Percentiles rank a stretch among this genome's conserved stretches.
These are phyloP conservation scores for Plantago lanceolata DNA, from an alignment of 305 asterid species.

Conservation along the genomic window DNA sequence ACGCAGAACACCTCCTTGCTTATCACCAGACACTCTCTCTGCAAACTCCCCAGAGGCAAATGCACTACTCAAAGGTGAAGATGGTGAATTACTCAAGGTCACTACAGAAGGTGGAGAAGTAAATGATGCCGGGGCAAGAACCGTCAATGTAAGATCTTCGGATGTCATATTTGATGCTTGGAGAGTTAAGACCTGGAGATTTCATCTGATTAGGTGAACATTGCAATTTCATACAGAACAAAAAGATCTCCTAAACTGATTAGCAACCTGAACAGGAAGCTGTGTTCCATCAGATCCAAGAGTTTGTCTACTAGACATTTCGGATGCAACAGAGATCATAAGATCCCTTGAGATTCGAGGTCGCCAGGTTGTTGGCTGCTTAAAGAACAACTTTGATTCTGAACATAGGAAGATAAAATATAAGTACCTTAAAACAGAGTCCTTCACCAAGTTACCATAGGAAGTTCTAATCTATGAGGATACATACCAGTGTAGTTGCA, in stretches of 20 bases:
- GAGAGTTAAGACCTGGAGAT: slow-evolving; percentile 81
- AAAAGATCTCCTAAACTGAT: slow-evolving; percentile 23
- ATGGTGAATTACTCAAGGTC: slow-evolving; percentile 62
- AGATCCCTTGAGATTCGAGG: slow-evolving; percentile 89
- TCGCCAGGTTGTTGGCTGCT: slow-evolving; percentile 86
- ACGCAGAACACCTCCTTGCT: slow-evolving; percentile 32
- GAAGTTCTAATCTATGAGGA: slow-evolving; percentile 13
- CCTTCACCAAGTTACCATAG: slow-evolving; percentile 16
- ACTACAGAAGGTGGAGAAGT: slow-evolving; percentile 86
- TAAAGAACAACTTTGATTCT: slow-evolving; percentile 92
- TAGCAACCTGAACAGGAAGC: slow-evolving; percentile 86
- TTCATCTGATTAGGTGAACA: slow-evolving; percentile 30
- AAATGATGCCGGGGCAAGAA: slow-evolving; percentile 96
- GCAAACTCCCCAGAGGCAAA: slow-evolving; percentile 41
- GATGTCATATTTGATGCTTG: slow-evolving; percentile 93
- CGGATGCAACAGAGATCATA: slow-evolving; percentile 94
- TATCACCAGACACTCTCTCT: slow-evolving; percentile 36
- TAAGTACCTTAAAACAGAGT: slow-evolving; percentile 17
- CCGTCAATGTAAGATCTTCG: slow-evolving; percentile 79
- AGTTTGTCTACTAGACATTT: slow-evolving; percentile 61
- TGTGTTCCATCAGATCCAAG: slow-evolving; percentile 66
- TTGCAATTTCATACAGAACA: slow-evolving; percentile 21
- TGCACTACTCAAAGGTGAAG: slow-evolving; percentile 50
- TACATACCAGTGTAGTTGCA: slow-evolving; percentile 86
- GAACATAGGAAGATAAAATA: slow-evolving; percentile 29